Base-by-base conservation (phyloP, 371 early-diverging fungal species). In the Apophysomyces variabilis region DNA sequence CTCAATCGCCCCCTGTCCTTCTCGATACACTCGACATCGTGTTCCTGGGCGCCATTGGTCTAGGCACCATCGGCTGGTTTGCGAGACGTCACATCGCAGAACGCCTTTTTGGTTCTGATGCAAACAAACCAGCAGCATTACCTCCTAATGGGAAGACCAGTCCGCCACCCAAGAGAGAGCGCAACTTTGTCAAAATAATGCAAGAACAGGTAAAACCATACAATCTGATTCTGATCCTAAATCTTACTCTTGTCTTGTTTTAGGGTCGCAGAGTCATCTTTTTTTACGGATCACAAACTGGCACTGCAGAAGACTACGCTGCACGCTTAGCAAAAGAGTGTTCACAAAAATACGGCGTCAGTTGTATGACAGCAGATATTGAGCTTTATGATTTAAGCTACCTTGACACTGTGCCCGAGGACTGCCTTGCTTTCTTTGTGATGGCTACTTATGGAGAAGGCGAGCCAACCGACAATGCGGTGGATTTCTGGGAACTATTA, bases 221-320 rank as follows among this genome's bases (percentile, higher is more conserved):
- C n/a, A 1, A 50, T 18, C n/a, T 50, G 8, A 7, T 21, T 18
- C 21, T 50, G n/a, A 50, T 26, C 21, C 70, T 38, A 14, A 18
- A n/a, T 46, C 11, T 26, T 12, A 14, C 56, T 32, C 18, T 57
- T 39, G 36, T 44, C 2, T 36, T 41, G 35, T 45, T 47, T 35
- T 62, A 88, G 88, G 87, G 84, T 66, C 88, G 89, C 66, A 80
- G 83, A 69, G 87, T 89, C 14, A 87, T 93, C 57, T 77, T 93
- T 58, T 94, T 96, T 73, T 98, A 92, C 71, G 97, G 96, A 50
- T 96, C 96, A 26, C 98, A 98, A 82, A 96, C 97, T 35, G 98
- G 98, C 62, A 96, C 96, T 21, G 99, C 98, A 21, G 96, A 99
- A 77, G 99, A 97, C 68, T 92, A 92, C 71, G 97, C 98, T 68